Evolutionary conservation across 768 basidiomycete genomes (phyloP).

Genomic region (Mycena belliarum): DNA sequence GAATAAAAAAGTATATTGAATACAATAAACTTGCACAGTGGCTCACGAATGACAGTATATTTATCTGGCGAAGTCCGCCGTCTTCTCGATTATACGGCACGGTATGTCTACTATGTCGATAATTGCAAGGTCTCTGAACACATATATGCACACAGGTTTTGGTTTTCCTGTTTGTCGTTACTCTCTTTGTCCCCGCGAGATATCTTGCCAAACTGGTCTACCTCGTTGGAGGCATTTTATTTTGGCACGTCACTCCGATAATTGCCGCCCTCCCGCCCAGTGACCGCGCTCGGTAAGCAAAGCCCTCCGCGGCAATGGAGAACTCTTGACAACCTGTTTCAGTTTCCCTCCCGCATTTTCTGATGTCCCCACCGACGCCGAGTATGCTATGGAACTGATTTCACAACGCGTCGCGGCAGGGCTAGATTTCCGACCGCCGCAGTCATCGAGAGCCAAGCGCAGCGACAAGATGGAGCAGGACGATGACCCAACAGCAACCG

Average conservation of each 20-base stretch:
- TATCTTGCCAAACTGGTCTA: slow-evolving; percentile 51
- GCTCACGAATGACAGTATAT: slow-evolving; percentile 43
- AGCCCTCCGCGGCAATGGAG: background rate
- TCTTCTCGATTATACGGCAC: slow-evolving; percentile 50
- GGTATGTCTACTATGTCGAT: slow-evolving; percentile 46
- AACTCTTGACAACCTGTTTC: background rate
- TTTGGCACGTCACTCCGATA: slow-evolving; percentile 66
- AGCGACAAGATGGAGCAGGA: slow-evolving; percentile 15
- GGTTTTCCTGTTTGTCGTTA: slow-evolving; percentile 38
- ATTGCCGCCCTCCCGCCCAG: slow-evolving; percentile 49
- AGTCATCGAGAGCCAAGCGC: slow-evolving; percentile 20
- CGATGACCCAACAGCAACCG: background rate
- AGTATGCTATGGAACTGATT: slow-evolving; percentile 72
- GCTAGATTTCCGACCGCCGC: slow-evolving; percentile 44
- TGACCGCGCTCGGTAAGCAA: slow-evolving; percentile 47
- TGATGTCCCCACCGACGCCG: slow-evolving; percentile 65
- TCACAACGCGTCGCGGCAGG: slow-evolving; percentile 59
- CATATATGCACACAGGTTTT: slow-evolving; percentile 41
- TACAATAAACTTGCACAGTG: background rate
- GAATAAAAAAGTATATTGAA: slow-evolving; percentile 56
- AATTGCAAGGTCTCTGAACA: slow-evolving; percentile 11
- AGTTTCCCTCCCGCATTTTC: slow-evolving; percentile 50
- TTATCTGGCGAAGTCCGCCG: slow-evolving; percentile 62
- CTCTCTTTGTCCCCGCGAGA: slow-evolving; percentile 47
- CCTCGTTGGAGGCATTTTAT: slow-evolving; percentile 49